Base-by-base conservation (phyloP, 176 grass and related monocot genomes). In the Pontederia paniculata region DNA sequence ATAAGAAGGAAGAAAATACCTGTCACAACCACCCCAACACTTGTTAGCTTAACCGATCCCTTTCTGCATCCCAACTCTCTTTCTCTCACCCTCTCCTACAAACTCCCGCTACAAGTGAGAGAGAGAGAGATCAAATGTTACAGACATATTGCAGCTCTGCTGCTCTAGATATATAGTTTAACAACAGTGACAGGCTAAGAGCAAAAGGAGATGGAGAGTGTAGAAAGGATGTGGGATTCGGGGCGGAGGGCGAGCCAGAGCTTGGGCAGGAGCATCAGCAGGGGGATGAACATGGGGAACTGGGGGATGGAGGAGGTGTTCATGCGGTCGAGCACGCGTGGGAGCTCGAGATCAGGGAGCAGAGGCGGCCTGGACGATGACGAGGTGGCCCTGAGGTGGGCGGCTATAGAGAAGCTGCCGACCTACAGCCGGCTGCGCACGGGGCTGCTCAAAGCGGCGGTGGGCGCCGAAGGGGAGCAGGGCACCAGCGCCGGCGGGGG, bases 291-390 rank as follows among this genome's bases (percentile, higher is more conserved):
- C n/a, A 77, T 89, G 71, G 91, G 84, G 4, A 58, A 53, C 5
- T 98, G 93, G 93, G 93, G 93, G 4, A 75, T 88, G 18, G 93
- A 91, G 74, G 87, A 98, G 45, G 83, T 64, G 5, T 98, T 98
- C 73, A 19, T 69, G 55, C 67, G 73, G 25, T 21, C 49, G 15
- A 67, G 64, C 64, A 58, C 42, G 10, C 62, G 58, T 1, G 55
- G 63, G 9, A 62, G 73, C 25, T 45, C 61, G 0, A 37, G 60
- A n/a, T n/a, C n/a, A 13, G 17, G 76, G 17, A 53, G 70, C 63
- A 12, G 73, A 2, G 55, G 60, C 44, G 9, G 22, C 8, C 22
- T 42, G 16, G 82, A 82, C 63, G 83, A 80, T 42, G 93, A 97
- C 65, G 93, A 98, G 61, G 86, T 91, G 83, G 93, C 86, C 37